Conservation (phyloP, 768 basidiomycete species). For the Suillus fuscotomentosus region DNA sequence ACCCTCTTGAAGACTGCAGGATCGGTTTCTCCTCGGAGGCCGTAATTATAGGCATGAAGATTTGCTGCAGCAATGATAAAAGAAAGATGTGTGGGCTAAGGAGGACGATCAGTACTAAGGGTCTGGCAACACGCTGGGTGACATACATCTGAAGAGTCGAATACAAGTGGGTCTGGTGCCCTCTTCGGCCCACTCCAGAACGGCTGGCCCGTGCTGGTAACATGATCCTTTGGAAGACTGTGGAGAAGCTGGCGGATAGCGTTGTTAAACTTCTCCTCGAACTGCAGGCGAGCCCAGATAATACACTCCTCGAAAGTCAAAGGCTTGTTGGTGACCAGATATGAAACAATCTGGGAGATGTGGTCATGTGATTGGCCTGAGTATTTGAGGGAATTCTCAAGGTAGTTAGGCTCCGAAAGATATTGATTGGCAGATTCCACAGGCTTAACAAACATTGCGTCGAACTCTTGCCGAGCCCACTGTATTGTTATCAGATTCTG, state of each 20-base stretch:
- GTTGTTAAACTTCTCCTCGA: slow-evolving; percentile 92
- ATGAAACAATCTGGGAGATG: slow-evolving; percentile 83
- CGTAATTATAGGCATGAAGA: slow-evolving; percentile 97
- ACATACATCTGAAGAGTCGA: slow-evolving; percentile 85
- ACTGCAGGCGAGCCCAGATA: slow-evolving; percentile 92
- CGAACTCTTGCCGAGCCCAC: slow-evolving; percentile 96
- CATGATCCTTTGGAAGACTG: slow-evolving; percentile 92
- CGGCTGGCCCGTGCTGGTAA: slow-evolving; percentile 89
- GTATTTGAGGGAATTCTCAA: slow-evolving; percentile 88
- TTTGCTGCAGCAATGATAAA: slow-evolving; percentile 95
- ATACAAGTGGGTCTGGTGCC: slow-evolving; percentile 87
- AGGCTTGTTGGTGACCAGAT: slow-evolving; percentile 89
- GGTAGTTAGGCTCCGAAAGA: slow-evolving; percentile 93
- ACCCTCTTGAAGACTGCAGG: slow-evolving; percentile 78
- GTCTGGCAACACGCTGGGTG: background rate
- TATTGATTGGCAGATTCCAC: slow-evolving; percentile 93
- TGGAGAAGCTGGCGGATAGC: slow-evolving; percentile 89
- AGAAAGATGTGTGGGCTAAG: slow-evolving; percentile 77
- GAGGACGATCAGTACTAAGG: slow-evolving; percentile 10
- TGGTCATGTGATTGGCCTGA: slow-evolving; percentile 91
- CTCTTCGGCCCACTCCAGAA: slow-evolving; percentile 99
- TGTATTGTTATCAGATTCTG: slow-evolving; percentile 28
- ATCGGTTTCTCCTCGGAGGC: slow-evolving; percentile 87
- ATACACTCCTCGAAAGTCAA: slow-evolving; percentile 97
- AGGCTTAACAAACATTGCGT: slow-evolving; percentile 91